phyloP scores from a whole-genome alignment of 2,329 filamentous ascomycete genomes.

The Verticillium longisporum region DNA sequence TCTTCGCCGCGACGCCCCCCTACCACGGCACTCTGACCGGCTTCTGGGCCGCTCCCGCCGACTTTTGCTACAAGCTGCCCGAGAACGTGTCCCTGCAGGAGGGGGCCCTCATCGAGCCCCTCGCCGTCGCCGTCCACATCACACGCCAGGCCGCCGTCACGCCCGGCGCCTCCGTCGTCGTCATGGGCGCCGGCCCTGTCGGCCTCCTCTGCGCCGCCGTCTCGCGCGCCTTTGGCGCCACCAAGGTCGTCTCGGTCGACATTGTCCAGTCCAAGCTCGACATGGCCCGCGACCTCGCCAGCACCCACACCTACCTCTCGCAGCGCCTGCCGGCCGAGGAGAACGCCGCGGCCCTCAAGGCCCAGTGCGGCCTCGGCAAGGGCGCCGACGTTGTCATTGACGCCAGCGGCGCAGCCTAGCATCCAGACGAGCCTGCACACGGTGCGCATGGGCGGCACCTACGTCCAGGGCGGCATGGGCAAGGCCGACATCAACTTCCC shows the following conservation, averaged over 20 bases:
- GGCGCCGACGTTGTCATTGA: slow-evolving; percentile 78
- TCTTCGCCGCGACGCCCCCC: slow-evolving; percentile 90
- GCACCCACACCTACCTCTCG: slow-evolving; percentile 64
- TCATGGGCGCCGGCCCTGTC: slow-evolving; percentile 84
- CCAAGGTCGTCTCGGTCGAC: slow-evolving; percentile 79
- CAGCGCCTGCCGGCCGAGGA: slow-evolving; percentile 58
- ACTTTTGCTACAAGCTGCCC: slow-evolving; percentile 91
- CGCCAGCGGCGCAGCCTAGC: slow-evolving; percentile 70
- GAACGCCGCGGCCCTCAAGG: slow-evolving; percentile 64
- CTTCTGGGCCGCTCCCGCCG: slow-evolving; percentile 76
- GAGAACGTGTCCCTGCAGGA: slow-evolving; percentile 71
- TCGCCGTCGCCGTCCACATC: slow-evolving; percentile 82
- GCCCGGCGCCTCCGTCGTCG: slow-evolving; percentile 70
- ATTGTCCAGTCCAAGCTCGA: slow-evolving; percentile 73
- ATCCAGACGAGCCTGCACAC: slow-evolving; percentile 70
- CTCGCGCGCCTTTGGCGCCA: slow-evolving; percentile 77
- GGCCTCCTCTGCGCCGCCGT: slow-evolving; percentile 84
- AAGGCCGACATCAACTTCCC: slow-evolving; percentile 82
- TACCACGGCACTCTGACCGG: slow-evolving; percentile 83
- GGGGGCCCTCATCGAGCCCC: slow-evolving; percentile 84
- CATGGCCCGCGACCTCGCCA: slow-evolving; percentile 67
- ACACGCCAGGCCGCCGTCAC: slow-evolving; percentile 64
- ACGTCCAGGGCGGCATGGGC: slow-evolving; percentile 88
- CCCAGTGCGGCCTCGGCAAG: slow-evolving; percentile 52
- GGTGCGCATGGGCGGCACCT: slow-evolving; percentile 65